A percentile compares a stretch with the other conserved stretches of the same genome.
These are phyloP conservation scores for Multifurca ochricompacta DNA, from an alignment of 768 basidiomycete species.

Conservation along the genomic window DNA sequence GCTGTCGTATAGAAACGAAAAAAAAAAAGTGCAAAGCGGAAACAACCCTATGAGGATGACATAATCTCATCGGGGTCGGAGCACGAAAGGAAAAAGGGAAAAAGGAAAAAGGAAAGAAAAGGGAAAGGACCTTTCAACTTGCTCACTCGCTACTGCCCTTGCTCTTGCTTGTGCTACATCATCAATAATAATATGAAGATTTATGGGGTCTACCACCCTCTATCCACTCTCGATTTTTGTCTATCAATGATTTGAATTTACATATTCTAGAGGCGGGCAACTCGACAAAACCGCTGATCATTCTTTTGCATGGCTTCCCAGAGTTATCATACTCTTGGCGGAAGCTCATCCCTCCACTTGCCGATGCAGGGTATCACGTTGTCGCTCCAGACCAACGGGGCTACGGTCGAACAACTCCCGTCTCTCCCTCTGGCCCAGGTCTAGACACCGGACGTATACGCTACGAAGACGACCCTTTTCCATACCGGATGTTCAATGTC, in stretches of 20 bases:
- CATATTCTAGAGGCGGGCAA: slow-evolving; percentile 43
- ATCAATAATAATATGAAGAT: too few species aligned
- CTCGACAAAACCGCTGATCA: slow-evolving; percentile 33
- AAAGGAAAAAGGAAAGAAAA: too few species aligned
- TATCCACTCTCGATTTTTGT: slow-evolving; percentile 34
- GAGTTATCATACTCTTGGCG: slow-evolving; percentile 63
- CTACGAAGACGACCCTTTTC: slow-evolving; percentile 43
- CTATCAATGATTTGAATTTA: slow-evolving; percentile 41
- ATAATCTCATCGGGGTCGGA: too few species aligned
- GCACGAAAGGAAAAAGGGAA: too few species aligned
- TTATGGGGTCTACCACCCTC: too few species aligned
- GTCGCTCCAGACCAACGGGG: slow-evolving; percentile 58
- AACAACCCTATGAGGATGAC: too few species aligned
- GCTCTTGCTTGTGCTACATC: too few species aligned
- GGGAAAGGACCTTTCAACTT: too few species aligned
- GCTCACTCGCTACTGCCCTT: too few species aligned
- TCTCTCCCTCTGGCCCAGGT: slow-evolving; percentile 3
- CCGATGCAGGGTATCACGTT: slow-evolving; percentile 47
- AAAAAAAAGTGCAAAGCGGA: background rate
- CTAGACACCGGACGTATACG: slow-evolving; percentile 23
- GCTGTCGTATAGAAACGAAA: background rate
- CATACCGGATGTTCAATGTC: slow-evolving; percentile 45
- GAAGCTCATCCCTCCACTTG: slow-evolving; percentile 45
- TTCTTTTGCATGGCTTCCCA: slow-evolving; percentile 64
- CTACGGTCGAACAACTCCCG: slow-evolving; percentile 37